phyloP scores from a whole-genome alignment of 371 early-diverging fungal species.

The Mortierella sp. region DNA sequence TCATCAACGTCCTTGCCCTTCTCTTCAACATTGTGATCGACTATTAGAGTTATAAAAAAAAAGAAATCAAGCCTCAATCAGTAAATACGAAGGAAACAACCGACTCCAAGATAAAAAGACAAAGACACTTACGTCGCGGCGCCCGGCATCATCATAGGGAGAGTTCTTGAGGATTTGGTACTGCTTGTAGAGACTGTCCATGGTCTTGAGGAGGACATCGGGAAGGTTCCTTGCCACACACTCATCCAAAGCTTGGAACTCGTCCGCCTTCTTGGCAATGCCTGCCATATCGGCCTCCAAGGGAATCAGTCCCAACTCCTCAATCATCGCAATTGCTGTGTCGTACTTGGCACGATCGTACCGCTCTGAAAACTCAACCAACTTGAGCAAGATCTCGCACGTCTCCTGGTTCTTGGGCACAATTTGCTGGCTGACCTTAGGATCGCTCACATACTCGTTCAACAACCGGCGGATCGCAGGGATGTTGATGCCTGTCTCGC shows the following conservation, averaged over 20 bases:
- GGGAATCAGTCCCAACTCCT: slow-evolving; percentile 73
- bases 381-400: slow-evolving; percentile 65
- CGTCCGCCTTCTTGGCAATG: slow-evolving; percentile 74
- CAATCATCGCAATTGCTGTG: slow-evolving; percentile 66
- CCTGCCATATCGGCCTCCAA: slow-evolving; percentile 65
- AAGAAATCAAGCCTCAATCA: not conserved
- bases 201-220: slow-evolving; percentile 78
- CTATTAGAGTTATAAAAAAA: slow-evolving; percentile 9
- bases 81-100: not conserved
- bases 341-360: slow-evolving; percentile 68
- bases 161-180: slow-evolving; percentile 64
- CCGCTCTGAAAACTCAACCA: slow-evolving; percentile 71
- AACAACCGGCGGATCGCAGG: slow-evolving; percentile 58
- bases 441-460: slow-evolving; percentile 60
- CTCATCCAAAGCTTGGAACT: slow-evolving; percentile 76
- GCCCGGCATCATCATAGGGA: slow-evolving; percentile 62
- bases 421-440: slow-evolving; percentile 59
- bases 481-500: slow-evolving; percentile 35
- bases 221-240: slow-evolving; percentile 83
- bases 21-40: slow-evolving; percentile 60
- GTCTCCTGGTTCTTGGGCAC: slow-evolving; percentile 59
- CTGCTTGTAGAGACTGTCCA: slow-evolving; percentile 76
- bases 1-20: slow-evolving; percentile 71
- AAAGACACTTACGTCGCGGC: slow-evolving; percentile 52
- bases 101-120: not conserved